Percentiles rank a stretch among this genome's conserved stretches.
These are phyloP conservation scores for Persicaria tinctoria DNA, from an alignment of 148 eudicot genomes.

Conservation along the genomic window DNA sequence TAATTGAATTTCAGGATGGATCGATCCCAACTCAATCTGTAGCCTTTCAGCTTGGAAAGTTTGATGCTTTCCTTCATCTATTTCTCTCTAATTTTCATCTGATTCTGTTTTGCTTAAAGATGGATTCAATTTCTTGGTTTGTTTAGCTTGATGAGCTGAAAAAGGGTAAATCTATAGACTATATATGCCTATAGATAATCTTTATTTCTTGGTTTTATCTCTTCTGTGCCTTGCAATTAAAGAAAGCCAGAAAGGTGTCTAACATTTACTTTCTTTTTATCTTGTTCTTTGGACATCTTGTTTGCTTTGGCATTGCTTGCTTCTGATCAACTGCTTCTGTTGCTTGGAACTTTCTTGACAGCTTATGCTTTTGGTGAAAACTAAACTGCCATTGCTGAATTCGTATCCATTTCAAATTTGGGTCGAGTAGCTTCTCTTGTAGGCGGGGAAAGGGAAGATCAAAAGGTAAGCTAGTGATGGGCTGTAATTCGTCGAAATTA, in stretches of 20 bases:
- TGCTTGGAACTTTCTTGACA: constrained; percentile 21
- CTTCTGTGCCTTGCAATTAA: constrained; percentile 9
- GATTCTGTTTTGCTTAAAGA: not conserved
- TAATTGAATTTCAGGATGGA: too few species aligned
- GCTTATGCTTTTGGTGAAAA: constrained; percentile 45
- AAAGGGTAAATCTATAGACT: too few species aligned
- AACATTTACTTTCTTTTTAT: not conserved
- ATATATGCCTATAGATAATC: not conserved
- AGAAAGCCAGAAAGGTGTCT: not conserved
- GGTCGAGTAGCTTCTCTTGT: constrained; percentile 24
- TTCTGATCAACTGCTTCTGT: constrained; percentile 11
- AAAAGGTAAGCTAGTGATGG: constrained; percentile 42
- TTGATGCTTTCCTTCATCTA: not conserved
- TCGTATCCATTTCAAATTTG: constrained; percentile 23
- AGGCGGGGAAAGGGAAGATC: constrained; percentile 11
- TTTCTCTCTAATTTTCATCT: not conserved
- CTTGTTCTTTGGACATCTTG: not conserved
- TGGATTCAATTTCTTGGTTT: not conserved
- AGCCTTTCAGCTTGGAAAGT: constrained; percentile 3
- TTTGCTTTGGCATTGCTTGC: constrained; percentile 13
- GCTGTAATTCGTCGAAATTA: constrained; percentile 89
- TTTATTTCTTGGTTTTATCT: not conserved
- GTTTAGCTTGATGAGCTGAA: not conserved
- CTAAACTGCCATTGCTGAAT: constrained; percentile 15
- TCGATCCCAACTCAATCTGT: not conserved